Conservation (phyloP, 306 rosid genomes). For the Medicago arabica region DNA sequence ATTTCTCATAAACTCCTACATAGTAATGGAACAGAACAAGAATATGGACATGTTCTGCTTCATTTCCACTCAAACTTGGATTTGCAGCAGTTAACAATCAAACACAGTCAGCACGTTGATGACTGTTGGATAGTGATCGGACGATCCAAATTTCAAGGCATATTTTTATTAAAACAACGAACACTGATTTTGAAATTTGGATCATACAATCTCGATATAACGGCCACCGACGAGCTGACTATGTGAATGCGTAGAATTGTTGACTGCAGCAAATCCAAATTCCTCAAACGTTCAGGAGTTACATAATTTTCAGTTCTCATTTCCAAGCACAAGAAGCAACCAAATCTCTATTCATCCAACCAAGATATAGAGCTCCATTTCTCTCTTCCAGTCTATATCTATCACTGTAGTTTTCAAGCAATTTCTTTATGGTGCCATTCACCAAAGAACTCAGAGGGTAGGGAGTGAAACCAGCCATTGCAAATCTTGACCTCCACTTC, state of each 20-base stretch:
- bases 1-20: constrained; percentile 39
- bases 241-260: not conserved
- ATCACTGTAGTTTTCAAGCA: constrained; percentile 76
- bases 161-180: not conserved
- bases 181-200: not conserved
- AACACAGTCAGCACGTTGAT: not conserved
- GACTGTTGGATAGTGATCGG: not conserved
- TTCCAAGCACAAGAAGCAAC: constrained; percentile 98
- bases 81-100: not conserved
- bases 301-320: constrained; percentile 47
- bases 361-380: constrained; percentile 89
- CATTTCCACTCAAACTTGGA: not conserved
- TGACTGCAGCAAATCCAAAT: not conserved
- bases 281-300: not conserved
- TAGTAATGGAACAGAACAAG: constrained; percentile 34
- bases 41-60: constrained; percentile 33
- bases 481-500: constrained; percentile 82
- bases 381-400: constrained; percentile 82
- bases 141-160: not conserved
- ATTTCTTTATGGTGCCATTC: constrained; percentile 81
- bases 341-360: constrained; percentile 96
- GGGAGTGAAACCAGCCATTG: constrained; percentile 94
- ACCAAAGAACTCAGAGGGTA: constrained; percentile 90
- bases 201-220: not conserved
- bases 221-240: not conserved